A percentile compares a stretch with the other conserved stretches of the same genome.
These are phyloP conservation scores for Debaryomyces maramus DNA, from an alignment of 805 yeast species.

Conservation along the genomic window DNA sequence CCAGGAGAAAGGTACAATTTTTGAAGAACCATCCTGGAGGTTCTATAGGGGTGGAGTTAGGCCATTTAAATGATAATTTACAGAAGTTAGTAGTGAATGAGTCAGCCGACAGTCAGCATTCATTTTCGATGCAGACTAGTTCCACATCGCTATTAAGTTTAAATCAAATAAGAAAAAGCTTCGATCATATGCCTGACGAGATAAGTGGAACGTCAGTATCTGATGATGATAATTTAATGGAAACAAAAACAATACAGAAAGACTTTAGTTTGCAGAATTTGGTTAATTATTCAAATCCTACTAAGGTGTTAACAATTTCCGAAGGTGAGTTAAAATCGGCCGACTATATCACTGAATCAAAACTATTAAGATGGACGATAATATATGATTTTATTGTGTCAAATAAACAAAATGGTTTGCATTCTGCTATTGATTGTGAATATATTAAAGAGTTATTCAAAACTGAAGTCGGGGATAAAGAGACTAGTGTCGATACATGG, in stretches of 20 bases:
- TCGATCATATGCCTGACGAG: background rate
- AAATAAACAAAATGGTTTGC: background rate
- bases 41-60: slow-evolving; percentile 64
- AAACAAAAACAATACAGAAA: slow-evolving; percentile 14
- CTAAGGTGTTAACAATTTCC: slow-evolving; percentile 18
- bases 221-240: slow-evolving; percentile 20
- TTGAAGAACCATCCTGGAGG: slow-evolving; percentile 89
- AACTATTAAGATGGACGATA: slow-evolving; percentile 33
- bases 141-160: slow-evolving; percentile 14
- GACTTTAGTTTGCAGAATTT: slow-evolving; percentile 18
- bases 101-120: slow-evolving; percentile 4
- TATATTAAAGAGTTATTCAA: slow-evolving; percentile 4
- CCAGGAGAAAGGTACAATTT: slow-evolving; percentile 55
- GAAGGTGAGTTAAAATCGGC: slow-evolving; percentile 4
- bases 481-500: slow-evolving; percentile 2
- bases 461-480: background rate
- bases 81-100: slow-evolving; percentile 4
- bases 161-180: slow-evolving; percentile 9
- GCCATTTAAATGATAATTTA: slow-evolving; percentile 33
- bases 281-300: slow-evolving; percentile 15
- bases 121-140: slow-evolving; percentile 14
- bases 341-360: slow-evolving; percentile 29
- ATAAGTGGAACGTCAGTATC: slow-evolving; percentile 18
- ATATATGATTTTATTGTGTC: slow-evolving; percentile 27
- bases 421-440: slow-evolving; percentile 2